Evolutionary conservation across 164 flowering plant species (phyloP), one percentile per base, ranked within the genome.

Genomic region (Umbellularia californica): DNA sequence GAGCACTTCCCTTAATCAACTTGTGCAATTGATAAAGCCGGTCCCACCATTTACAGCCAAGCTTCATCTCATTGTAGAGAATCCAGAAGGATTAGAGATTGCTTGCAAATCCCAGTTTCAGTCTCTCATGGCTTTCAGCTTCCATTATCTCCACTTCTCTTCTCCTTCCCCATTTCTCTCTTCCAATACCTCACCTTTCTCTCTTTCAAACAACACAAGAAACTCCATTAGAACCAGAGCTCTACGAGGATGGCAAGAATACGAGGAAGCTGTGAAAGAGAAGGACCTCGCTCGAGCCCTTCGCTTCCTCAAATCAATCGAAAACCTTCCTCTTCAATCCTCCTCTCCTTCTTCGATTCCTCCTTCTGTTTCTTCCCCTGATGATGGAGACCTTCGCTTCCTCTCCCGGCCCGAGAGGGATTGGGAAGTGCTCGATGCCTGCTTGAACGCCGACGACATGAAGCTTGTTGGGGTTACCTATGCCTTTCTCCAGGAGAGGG

Each of bases 361-460:
- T 27, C 71, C 70, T 7, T 7, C 47, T 41, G 11, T 41, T 5
- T 75, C 74, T 50, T 35, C 79, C 15, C 66, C 9, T 12, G 41
- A 23, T 12, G 41, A 23, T 14, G 50, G 20, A 41, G 64, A 22
- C 74, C 47, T 78, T 27, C 28, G 51, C 55, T 70, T 64, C 15
- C 58, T 23, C 7, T 63, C n/a, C 15, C 47, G 50, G 62, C 50
- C 51, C 47, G 86, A 79, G 80, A 88, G 96, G 78, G 93, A 93
- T 64, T 95, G 93, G 97, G 92, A 93, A 77, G 88, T 95, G 4
- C 71, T 95, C 58, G 97, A 93, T 77, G 81, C 99, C 41, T 95
- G 99, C 78, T 81, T 95, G 85, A 93, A 90, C 82, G 98, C 99
- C 0, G 94, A 92, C 81, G 95, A 95, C 76, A 90, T 95, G 98